Percentiles rank a stretch among this genome's conserved stretches.
These are phyloP conservation scores for Fraxinus latifolia DNA, from an alignment of 305 asterid genomes.

Conservation along the genomic window DNA sequence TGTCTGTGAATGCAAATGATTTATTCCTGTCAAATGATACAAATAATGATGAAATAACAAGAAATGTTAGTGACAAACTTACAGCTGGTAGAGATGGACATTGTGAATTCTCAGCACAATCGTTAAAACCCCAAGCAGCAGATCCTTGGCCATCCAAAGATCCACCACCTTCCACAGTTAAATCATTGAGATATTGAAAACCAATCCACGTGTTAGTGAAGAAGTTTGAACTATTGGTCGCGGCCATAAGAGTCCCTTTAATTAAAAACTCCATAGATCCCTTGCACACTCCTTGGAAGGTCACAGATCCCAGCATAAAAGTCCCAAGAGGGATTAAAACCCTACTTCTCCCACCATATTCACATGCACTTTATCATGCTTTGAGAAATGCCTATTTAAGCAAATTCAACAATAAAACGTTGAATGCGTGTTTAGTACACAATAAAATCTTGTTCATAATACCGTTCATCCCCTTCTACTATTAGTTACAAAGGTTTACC, in stretches of 20 bases:
- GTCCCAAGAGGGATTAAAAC: slow-evolving; percentile 53
- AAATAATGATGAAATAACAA: background rate
- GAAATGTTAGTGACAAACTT: slow-evolving; percentile 24
- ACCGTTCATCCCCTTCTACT: background rate
- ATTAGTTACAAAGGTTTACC: slow-evolving; percentile 27
- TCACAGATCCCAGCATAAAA: slow-evolving; percentile 37
- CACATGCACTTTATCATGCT: slow-evolving; percentile 69
- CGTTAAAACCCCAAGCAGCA: slow-evolving; percentile 66
- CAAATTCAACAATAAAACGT: background rate
- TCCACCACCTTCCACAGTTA: slow-evolving; percentile 68
- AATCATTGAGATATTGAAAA: slow-evolving; percentile 38
- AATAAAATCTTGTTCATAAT: background rate
- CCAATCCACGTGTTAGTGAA: slow-evolving; percentile 59
- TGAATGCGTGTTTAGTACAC: background rate
- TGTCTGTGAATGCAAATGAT: slow-evolving; percentile 28
- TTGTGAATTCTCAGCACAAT: slow-evolving; percentile 38
- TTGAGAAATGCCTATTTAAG: slow-evolving; percentile 43
- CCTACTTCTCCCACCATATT: slow-evolving; percentile 39
- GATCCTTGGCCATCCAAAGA: slow-evolving; percentile 68
- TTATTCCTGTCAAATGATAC: background rate
- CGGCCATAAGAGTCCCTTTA: slow-evolving; percentile 52
- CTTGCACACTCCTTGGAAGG: slow-evolving; percentile 53
- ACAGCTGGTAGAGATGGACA: slow-evolving; percentile 67
- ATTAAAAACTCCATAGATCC: slow-evolving; percentile 36
- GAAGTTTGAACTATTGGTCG: slow-evolving; percentile 27